Base-by-base conservation (phyloP, 1,139 yeast genomes). In the Geotrichum aggregatum region DNA sequence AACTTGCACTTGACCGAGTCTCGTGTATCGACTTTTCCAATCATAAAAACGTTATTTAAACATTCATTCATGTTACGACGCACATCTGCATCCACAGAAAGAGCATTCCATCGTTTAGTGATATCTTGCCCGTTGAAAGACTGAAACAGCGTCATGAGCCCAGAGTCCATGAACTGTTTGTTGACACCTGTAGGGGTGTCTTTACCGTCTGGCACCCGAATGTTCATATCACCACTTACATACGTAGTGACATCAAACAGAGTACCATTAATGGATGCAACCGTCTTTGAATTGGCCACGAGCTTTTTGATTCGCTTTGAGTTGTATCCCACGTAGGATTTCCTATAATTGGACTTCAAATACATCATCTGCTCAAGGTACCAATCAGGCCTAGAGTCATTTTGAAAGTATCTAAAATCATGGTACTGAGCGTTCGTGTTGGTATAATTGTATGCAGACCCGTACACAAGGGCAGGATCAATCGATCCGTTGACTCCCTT, bases 331-430 rank as follows among this genome's bases (percentile, higher is more conserved):
- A 71, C 61, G 54, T 67, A 71, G 2, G 70, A 67, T 56, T 66
- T 66, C 47, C 66, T 59, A 55, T 66, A 72, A 52, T 71, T 64
- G 31, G 60, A 52, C 47, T 70, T 66, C 56, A 72, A 59, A 47
- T 60, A 65, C 40, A 59, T 56, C 73, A 72, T 69, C 55, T 69
- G 68, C 55, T 70, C 70, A 26, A 65, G 58, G 47, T 71, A 72
- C 76, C 76, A 72, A 50, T 72, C 74, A 3, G 76, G 76, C 1
- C 76, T 63, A 26, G 67, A 71, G 51, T 71, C 76, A 47, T 68
- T 63, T 6, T 65, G 64, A 53, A 65, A 70, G 31, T 60, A 62
- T 24, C 76, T 58, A 61, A 72, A 72, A 52, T 72, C 76, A 50
- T 72, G 76, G 51, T 72, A 72, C 43, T 57, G 61, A 2, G 73